phyloP scores from a whole-genome alignment of 2,329 filamentous ascomycete genomes.

The Xylaria sp. region DNA sequence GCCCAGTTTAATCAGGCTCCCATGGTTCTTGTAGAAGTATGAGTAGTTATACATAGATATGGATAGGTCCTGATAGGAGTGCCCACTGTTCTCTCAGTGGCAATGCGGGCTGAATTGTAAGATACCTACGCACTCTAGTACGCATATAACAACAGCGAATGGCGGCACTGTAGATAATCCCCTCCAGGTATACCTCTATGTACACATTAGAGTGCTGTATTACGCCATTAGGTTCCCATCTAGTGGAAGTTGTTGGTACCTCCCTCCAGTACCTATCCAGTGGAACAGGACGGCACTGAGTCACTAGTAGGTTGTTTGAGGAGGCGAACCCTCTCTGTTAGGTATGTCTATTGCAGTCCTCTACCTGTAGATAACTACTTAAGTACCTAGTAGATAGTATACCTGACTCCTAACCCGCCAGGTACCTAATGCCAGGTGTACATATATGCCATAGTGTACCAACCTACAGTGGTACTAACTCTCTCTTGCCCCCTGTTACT shows the following conservation, averaged over 20 bases:
- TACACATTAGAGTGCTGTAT: conserved; percentile 2
- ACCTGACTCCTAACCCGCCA: too few relatives aligned
- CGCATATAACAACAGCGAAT: not conserved
- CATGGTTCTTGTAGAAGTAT: conserved; percentile 1
- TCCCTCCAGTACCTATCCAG: not conserved
- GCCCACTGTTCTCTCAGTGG: conserved; percentile 6
- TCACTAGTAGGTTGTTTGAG: not conserved
- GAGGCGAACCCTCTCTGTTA: not conserved
- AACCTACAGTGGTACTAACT: not conserved
- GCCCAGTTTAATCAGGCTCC: conserved; percentile 14
- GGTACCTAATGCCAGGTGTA: not conserved
- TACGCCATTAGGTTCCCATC: not conserved
- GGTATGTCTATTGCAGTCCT: too few relatives aligned
- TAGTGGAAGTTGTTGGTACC: conserved; percentile 6
- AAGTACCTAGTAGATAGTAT: too few relatives aligned
- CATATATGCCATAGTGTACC: too few relatives aligned
- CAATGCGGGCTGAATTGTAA: not conserved
- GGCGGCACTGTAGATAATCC: not conserved
- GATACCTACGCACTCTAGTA: too few relatives aligned
- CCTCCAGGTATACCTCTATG: not conserved
- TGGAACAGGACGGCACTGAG: not conserved
- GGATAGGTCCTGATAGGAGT: not conserved
- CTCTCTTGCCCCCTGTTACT: conserved; percentile 27
- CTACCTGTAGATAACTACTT: too few relatives aligned
- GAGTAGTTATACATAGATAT: too few relatives aligned